Conservation (phyloP, 2,329 filamentous ascomycete species). For the Ophiostoma triangulosporum region DNA sequence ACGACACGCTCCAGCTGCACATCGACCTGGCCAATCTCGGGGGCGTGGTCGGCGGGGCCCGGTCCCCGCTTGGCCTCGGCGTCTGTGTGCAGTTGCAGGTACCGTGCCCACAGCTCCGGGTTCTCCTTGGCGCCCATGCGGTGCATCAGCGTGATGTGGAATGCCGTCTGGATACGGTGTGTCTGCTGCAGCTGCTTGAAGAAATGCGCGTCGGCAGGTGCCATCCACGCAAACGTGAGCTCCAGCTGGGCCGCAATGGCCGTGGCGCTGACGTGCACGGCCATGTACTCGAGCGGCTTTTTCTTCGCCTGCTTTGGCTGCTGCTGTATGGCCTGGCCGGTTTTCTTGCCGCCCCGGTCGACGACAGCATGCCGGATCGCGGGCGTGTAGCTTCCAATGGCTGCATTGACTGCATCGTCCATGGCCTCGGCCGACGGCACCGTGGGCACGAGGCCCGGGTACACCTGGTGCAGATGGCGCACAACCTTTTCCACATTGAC, state of each 20-base stretch:
- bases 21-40: constrained; percentile 46
- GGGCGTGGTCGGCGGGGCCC: not conserved
- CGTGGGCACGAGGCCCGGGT: constrained; percentile 59
- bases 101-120: constrained; percentile 62
- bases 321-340: constrained; percentile 22
- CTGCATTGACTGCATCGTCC: constrained; percentile 63
- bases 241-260: constrained; percentile 46
- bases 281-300: constrained; percentile 43
- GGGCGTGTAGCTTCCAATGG: constrained; percentile 65
- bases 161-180: constrained; percentile 66
- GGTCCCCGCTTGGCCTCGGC: constrained; percentile 19
- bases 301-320: constrained; percentile 27
- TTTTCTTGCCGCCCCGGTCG: constrained; percentile 35
- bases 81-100: constrained; percentile 44
- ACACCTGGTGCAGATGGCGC: constrained; percentile 55
- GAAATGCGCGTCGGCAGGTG: constrained; percentile 44
- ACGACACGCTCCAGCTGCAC: constrained; percentile 59
- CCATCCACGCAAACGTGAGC: constrained; percentile 47
- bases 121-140: constrained; percentile 47
- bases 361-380: constrained; percentile 64
- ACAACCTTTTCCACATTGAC: constrained; percentile 75
- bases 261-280: constrained; percentile 31
- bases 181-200: constrained; percentile 63
- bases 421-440: constrained; percentile 62
- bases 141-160: constrained; percentile 92